Conservation (phyloP, 371 early-diverging fungal genomes). For the Mucor ambiguus region DNA sequence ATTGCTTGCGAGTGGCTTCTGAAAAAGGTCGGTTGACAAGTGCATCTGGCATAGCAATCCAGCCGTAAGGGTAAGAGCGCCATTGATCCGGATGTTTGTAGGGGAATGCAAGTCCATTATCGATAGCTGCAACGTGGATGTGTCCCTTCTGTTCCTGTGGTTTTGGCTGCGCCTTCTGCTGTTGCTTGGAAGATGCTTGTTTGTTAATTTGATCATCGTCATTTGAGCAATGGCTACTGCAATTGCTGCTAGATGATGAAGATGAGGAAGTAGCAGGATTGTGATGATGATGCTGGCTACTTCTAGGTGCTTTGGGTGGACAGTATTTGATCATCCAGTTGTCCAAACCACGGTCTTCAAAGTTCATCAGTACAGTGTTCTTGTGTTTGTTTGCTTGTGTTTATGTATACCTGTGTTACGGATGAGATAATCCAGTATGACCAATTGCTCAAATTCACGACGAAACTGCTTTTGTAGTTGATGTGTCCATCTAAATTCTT, state of each 20-base stretch:
- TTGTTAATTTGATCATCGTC: slow-evolving; percentile 18
- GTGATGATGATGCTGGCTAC: not conserved
- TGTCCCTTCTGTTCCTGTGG: slow-evolving; percentile 30
- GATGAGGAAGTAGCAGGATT: not conserved
- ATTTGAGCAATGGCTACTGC: not conserved
- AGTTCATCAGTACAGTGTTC: not conserved
- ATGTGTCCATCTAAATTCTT: slow-evolving; percentile 63
- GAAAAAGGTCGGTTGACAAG: slow-evolving; percentile 71
- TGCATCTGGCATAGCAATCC: slow-evolving; percentile 73
- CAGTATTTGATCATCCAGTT: slow-evolving; percentile 90
- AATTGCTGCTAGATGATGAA: slow-evolving; percentile 13
- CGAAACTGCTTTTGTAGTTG: slow-evolving; percentile 71
- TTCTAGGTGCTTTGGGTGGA: slow-evolving; percentile 21
- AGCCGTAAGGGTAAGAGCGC: slow-evolving; percentile 90
- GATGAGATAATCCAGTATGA: slow-evolving; percentile 87
- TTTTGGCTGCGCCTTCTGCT: slow-evolving; percentile 14
- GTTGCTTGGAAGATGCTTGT: slow-evolving; percentile 15
- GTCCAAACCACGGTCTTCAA: slow-evolving; percentile 78
- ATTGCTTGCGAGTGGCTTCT: slow-evolving; percentile 60
- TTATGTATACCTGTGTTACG: slow-evolving; percentile 77
- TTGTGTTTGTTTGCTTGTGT: not conserved
- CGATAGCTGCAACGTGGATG: slow-evolving; percentile 83
- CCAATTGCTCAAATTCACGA: slow-evolving; percentile 82
- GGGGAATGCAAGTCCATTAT: slow-evolving; percentile 93
- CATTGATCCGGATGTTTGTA: slow-evolving; percentile 91